Percentiles rank a stretch among this genome's conserved stretches.
Conservation (phyloP, 2,329 filamentous ascomycete species). For the Paramyrothecium sp. region DNA sequence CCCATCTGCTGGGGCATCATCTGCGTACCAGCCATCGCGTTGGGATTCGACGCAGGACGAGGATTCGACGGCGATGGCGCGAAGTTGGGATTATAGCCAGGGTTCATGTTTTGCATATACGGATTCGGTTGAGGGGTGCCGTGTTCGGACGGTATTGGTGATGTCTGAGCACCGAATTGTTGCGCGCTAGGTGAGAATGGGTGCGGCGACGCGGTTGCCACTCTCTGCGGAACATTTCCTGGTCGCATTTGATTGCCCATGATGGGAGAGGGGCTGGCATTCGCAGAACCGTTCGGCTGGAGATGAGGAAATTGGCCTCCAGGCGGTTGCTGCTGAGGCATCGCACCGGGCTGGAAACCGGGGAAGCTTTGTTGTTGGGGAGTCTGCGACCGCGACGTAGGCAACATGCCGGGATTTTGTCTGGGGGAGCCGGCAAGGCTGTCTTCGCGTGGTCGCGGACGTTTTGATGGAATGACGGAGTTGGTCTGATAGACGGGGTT, state of each 20-base stretch:
- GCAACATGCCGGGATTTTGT: constrained; percentile 70
- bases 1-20: constrained; percentile 55
- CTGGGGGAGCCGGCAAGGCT: constrained; percentile 80
- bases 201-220: constrained; percentile 90
- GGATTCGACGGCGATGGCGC: constrained; percentile 55
- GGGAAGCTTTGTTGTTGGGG: constrained; percentile 76
- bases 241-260: constrained; percentile 78
- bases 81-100: constrained; percentile 58
- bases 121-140: constrained; percentile 71
- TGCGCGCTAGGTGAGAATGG: constrained; percentile 79
- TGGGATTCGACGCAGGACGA: constrained; percentile 53
- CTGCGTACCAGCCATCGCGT: constrained; percentile 48
- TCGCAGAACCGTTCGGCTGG: constrained; percentile 74
- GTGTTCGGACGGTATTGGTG: constrained; percentile 75
- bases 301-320: constrained; percentile 74
- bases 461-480: constrained; percentile 85
- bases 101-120: constrained; percentile 63
- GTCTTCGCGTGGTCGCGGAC: constrained; percentile 78
- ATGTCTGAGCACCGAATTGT: constrained; percentile 70
- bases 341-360: constrained; percentile 65
- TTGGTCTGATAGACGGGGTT: constrained; percentile 81
- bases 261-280: constrained; percentile 89
- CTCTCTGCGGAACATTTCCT: constrained; percentile 71
- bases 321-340: constrained; percentile 57
- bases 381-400: constrained; percentile 87